Percentiles rank a stretch among this genome's conserved stretches.
phyloP scores from a whole-genome alignment of 192 early-diverging fungal genomes.

The Coemansia sp. region DNA sequence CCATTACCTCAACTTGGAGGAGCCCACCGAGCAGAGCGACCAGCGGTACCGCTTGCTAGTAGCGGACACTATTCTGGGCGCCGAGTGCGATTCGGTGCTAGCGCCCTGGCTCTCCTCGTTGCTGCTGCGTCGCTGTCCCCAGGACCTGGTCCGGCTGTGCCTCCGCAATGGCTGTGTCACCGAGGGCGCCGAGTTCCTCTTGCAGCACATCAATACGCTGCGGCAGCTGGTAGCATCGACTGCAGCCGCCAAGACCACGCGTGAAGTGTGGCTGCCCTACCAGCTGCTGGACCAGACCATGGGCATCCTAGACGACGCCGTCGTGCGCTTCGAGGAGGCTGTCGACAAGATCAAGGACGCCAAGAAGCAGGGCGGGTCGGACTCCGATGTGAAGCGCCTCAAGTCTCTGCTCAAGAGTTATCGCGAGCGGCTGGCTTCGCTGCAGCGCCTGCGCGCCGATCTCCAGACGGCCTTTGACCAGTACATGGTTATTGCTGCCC shows the following conservation, averaged over 20 bases:
- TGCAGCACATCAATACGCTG: slow-evolving; percentile 39
- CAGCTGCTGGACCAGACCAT: slow-evolving; percentile 49
- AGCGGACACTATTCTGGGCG: slow-evolving; percentile 25
- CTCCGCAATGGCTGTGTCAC: slow-evolving; percentile 42
- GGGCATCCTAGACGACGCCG: slow-evolving; percentile 37
- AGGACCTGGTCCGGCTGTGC: slow-evolving; percentile 51
- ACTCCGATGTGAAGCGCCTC: slow-evolving; percentile 11
- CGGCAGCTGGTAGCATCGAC: slow-evolving; percentile 6
- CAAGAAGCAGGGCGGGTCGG: slow-evolving; percentile 11
- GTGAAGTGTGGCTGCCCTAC: slow-evolving; percentile 55
- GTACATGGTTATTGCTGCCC: slow-evolving; percentile 44
- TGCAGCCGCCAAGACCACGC: slow-evolving; percentile 13
- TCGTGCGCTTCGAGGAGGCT: slow-evolving; percentile 39
- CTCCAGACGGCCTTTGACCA: slow-evolving; percentile 23
- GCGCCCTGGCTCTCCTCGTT: slow-evolving; percentile 47
- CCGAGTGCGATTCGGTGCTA: slow-evolving; percentile 26
- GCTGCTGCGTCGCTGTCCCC: slow-evolving; percentile 41
- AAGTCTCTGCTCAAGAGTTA: slow-evolving; percentile 36
- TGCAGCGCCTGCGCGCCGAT: slow-evolving; percentile 27
- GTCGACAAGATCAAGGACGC: slow-evolving; percentile 38
- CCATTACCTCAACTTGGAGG: slow-evolving; percentile 34
- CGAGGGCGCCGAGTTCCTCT: slow-evolving; percentile 43
- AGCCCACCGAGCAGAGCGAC: neutral
- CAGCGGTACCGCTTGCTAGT: slow-evolving; percentile 32
- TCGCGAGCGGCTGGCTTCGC: slow-evolving; percentile 24